These are phyloP conservation scores for Clarireedia homoeocarpa DNA, from an alignment of 2,329 filamentous ascomycete species.

Conservation along the genomic window DNA sequence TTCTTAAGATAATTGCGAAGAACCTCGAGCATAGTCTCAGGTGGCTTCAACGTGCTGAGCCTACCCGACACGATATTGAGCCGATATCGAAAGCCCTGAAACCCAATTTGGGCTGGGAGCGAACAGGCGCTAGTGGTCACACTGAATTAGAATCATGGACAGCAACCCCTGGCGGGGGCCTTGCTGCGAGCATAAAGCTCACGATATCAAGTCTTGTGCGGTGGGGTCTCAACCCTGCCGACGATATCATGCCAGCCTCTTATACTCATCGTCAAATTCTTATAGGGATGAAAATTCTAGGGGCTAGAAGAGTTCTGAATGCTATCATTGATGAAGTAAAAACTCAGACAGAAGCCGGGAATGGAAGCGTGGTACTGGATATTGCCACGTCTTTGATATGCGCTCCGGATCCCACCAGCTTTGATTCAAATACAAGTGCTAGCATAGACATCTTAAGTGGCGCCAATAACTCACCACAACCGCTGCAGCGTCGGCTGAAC, in stretches of 20 bases:
- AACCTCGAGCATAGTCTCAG: constrained; percentile 60
- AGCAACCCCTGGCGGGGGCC: constrained; percentile 44
- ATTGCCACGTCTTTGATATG: constrained; percentile 62
- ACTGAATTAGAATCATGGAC: constrained; percentile 65
- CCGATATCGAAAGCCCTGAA: constrained; percentile 60
- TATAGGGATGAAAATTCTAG: constrained; percentile 51
- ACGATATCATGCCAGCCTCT: constrained; percentile 49
- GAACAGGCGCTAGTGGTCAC: constrained; percentile 54
- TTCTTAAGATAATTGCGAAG: constrained; percentile 64
- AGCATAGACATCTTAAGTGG: constrained; percentile 11
- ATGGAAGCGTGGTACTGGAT: constrained; percentile 57
- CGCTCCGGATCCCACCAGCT: constrained; percentile 46
- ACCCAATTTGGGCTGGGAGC: constrained; percentile 46
- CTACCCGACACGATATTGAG: constrained; percentile 60
- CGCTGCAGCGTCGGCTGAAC: constrained; percentile 24
- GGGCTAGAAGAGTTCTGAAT: constrained; percentile 51
- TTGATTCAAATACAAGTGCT: constrained; percentile 9
- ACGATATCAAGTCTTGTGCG: constrained; percentile 55
- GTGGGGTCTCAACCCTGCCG: constrained; percentile 54
- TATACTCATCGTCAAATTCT: constrained; percentile 69
- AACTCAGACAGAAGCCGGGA: constrained; percentile 50
- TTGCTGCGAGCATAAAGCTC: constrained; percentile 50
- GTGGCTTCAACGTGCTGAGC: constrained; percentile 57
- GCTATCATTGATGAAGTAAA: constrained; percentile 62
- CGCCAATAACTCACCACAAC: background rate